phyloP scores from a whole-genome alignment of 441 rosid genomes.

The Mallotus repandus region DNA sequence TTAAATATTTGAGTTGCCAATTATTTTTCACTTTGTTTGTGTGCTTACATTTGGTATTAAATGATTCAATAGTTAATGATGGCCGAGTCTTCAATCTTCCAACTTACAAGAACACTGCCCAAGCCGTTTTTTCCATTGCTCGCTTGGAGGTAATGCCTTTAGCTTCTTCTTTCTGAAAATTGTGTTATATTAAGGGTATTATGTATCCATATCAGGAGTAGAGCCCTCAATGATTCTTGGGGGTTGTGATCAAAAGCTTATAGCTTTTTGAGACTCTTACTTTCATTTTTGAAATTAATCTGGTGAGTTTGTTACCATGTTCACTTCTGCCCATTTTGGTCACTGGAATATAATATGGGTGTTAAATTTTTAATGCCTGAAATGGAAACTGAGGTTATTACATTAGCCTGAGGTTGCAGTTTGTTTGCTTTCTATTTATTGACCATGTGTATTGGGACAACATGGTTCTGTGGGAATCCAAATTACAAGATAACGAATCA shows the following conservation, averaged over 20 bases:
- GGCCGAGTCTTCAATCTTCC: conserved; percentile 67
- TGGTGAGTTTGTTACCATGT: neutral
- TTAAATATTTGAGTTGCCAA: neutral
- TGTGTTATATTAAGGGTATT: neutral
- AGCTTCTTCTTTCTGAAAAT: neutral
- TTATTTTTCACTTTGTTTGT: neutral
- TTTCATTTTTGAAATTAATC: neutral
- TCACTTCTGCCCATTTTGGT: conserved; percentile 1
- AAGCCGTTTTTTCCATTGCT: conserved; percentile 71
- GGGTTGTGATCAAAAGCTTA: too few relatives aligned
- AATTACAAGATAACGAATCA: neutral
- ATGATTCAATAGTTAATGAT: conserved; percentile 53
- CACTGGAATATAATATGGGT: neutral
- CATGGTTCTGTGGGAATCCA: neutral
- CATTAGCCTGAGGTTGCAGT: neutral
- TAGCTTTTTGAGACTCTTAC: neutral
- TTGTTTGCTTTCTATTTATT: neutral
- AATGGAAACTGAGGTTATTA: neutral
- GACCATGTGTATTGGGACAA: neutral
- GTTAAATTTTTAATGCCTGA: neutral
- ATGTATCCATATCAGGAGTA: neutral
- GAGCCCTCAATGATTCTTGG: neutral
- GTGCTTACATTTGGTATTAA: neutral
- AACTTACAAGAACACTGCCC: conserved; percentile 71
- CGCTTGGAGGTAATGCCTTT: conserved; percentile 65